A percentile compares a stretch with the other conserved stretches of the same genome.
Conservation (phyloP, 192 early-diverging fungal species). For the Paraglomus brasilianum region DNA sequence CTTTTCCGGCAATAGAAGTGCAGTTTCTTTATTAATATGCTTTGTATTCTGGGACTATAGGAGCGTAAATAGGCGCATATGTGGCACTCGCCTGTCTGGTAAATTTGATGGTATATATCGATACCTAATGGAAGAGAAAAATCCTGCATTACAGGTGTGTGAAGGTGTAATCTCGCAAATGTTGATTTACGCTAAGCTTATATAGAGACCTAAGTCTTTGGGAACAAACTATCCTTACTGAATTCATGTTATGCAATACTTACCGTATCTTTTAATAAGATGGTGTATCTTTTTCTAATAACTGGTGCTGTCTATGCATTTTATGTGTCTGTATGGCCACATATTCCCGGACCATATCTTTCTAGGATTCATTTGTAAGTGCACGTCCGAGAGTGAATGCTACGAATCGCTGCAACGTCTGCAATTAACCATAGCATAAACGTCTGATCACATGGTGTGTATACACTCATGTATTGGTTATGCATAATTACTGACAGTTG, state of each 20-base stretch:
- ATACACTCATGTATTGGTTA: no score
- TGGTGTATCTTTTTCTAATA: slow-evolving; percentile 35
- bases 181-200: no score
- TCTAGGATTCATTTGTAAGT: slow-evolving; percentile 38
- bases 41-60: neutral
- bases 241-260: neutral
- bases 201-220: no score
- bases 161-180: no score
- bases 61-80: neutral
- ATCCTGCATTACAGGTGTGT: slow-evolving; percentile 14
- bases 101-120: neutral
- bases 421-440: no score
- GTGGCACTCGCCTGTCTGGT: neutral
- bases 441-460: no score
- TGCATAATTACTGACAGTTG: neutral
- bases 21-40: no score
- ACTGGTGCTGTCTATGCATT: slow-evolving; percentile 31
- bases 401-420: no score
- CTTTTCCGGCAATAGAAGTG: no score
- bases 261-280: slow-evolving; percentile 22
- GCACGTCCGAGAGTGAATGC: neutral
- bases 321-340: slow-evolving; percentile 30
- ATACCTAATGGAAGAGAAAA: slow-evolving; percentile 17
- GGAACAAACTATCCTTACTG: neutral
- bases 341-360: slow-evolving; percentile 41